Conservation (phyloP, 169 alveolate genomes). For the Babesia divergens region DNA sequence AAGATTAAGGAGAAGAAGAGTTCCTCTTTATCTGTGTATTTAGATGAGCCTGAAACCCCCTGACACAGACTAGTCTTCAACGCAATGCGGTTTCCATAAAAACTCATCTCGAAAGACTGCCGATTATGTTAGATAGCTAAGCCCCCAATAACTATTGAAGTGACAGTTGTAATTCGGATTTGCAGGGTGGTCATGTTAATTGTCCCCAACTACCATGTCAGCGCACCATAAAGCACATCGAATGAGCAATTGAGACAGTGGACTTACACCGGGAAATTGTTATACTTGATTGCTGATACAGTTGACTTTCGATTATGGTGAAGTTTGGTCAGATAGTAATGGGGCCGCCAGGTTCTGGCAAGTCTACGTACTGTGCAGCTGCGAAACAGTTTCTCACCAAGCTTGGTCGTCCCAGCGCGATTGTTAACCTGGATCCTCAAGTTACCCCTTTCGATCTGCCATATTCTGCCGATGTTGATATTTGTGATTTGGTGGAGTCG, state of each 20-base stretch:
- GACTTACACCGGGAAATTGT: not conserved
- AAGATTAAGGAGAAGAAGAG: not conserved
- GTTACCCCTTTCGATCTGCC: conserved; percentile 85
- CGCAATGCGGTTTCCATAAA: too few relatives aligned
- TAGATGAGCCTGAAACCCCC: too few relatives aligned
- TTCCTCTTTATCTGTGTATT: too few relatives aligned
- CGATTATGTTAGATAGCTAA: too few relatives aligned
- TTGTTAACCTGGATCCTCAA: conserved; percentile 89
- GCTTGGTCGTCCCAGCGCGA: conserved; percentile 74
- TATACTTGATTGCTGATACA: not conserved
- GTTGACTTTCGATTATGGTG: conserved; percentile 17
- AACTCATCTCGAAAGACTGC: too few relatives aligned
- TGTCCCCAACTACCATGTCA: not conserved
- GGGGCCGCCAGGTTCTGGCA: conserved; percentile 95
- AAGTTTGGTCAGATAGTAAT: conserved; percentile 87
- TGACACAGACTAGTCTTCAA: too few relatives aligned
- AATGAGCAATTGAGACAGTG: not conserved
- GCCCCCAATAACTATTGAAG: too few relatives aligned
- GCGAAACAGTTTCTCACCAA: conserved; percentile 81
- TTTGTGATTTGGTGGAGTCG: conserved; percentile 84
- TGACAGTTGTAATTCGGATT: too few relatives aligned
- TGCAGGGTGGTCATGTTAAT: not conserved
- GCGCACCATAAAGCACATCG: not conserved
- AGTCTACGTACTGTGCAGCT: conserved; percentile 90
- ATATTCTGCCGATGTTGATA: conserved; percentile 82